A percentile compares a stretch with the other conserved stretches of the same genome.
These are phyloP conservation scores for Solanum pinnatisectum DNA, from an alignment of 257 asterid genomes.

Conservation along the genomic window DNA sequence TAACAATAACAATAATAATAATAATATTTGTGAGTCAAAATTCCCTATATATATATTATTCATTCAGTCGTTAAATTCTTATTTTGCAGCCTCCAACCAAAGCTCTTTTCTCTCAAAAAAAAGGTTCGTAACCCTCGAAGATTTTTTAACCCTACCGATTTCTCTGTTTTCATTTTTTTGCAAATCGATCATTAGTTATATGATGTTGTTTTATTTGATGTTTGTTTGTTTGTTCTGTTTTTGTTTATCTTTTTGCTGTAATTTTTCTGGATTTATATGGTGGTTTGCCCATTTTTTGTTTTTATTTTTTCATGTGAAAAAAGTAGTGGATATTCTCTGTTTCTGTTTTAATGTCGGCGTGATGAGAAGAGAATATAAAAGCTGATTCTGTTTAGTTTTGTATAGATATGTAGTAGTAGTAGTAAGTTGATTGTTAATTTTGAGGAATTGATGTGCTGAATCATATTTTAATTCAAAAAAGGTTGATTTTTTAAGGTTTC, in stretches of 20 bases:
- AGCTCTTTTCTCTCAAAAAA: not conserved
- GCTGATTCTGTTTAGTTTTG: not conserved
- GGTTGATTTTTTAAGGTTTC: not conserved
- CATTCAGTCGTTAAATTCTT: not conserved
- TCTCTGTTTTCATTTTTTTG: not conserved
- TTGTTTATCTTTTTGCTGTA: not conserved
- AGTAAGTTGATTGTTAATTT: not conserved
- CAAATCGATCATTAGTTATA: not conserved
- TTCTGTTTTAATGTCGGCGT: not conserved
- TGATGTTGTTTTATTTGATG: not conserved
- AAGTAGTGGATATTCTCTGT: not conserved
- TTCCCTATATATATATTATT: not conserved
- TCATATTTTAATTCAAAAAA: not conserved
- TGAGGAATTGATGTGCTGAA: not conserved
- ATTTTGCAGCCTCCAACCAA: not conserved
- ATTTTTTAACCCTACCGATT: not conserved
- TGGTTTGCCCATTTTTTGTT: not conserved
- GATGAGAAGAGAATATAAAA: not conserved
- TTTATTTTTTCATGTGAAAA: not conserved
- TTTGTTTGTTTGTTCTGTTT: not conserved
- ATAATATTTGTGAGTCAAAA: not conserved
- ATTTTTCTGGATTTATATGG: not conserved
- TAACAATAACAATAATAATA: not conserved
- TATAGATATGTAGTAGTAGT: not conserved
- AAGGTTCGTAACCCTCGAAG: slow-evolving; percentile 7